These are phyloP conservation scores for Suillus plorans DNA, from an alignment of 768 basidiomycete species.

Conservation along the genomic window DNA sequence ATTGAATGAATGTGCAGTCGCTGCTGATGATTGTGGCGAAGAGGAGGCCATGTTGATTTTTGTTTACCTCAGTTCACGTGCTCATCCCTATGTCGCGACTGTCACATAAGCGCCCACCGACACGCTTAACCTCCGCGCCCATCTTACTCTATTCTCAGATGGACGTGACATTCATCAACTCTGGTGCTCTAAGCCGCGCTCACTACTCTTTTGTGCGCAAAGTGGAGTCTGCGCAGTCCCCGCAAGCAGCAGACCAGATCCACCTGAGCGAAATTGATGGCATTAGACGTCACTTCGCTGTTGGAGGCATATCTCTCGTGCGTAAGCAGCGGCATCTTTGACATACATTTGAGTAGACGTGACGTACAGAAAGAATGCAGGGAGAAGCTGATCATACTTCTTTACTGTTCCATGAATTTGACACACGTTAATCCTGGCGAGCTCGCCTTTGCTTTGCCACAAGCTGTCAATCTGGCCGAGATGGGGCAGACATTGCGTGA, in stretches of 20 bases:
- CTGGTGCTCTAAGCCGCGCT: conserved; percentile 71
- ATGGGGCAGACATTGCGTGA: conserved; percentile 58
- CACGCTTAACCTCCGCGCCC: conserved; percentile 10
- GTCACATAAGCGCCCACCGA: conserved; percentile 16
- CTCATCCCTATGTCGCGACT: conserved; percentile 2
- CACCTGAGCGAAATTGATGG: conserved; percentile 58
- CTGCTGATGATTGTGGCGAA: conserved; percentile 25
- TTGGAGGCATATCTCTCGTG: conserved; percentile 48
- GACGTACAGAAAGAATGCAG: conserved; percentile 55
- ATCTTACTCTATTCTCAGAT: conserved; percentile 33
- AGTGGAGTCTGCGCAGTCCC: conserved; percentile 60
- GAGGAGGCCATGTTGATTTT: conserved; percentile 20
- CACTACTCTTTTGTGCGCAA: conserved; percentile 77
- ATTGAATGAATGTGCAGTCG: conserved; percentile 72
- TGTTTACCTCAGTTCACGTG: conserved; percentile 8
- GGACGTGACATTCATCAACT: conserved; percentile 79
- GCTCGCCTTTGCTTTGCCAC: conserved; percentile 70
- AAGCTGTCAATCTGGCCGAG: conserved; percentile 77
- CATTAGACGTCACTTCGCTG: conserved; percentile 52
- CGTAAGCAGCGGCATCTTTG: conserved; percentile 27
- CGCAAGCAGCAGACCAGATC: conserved; percentile 59
- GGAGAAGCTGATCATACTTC: conserved; percentile 64
- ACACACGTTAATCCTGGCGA: conserved; percentile 42
- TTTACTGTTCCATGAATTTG: conserved; percentile 64
- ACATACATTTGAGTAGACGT: conserved; percentile 10